These are phyloP conservation scores for Alliaria petiolata DNA, from an alignment of 345 rosid genomes.

Conservation along the genomic window DNA sequence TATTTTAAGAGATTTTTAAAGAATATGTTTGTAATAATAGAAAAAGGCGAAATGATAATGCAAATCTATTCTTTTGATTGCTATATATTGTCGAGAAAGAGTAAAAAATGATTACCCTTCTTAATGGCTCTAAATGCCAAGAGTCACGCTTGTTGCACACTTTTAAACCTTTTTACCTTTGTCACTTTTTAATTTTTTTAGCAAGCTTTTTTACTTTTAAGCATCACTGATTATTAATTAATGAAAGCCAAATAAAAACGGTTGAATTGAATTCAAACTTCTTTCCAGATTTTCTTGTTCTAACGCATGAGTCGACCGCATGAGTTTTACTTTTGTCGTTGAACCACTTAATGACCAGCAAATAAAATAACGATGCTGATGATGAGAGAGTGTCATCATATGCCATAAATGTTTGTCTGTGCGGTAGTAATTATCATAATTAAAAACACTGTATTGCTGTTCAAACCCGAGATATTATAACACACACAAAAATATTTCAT, in stretches of 20 bases:
- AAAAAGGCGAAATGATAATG: conserved; percentile 1
- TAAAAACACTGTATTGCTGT: background rate
- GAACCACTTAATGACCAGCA: conserved; percentile 26
- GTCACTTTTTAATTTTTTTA: background rate
- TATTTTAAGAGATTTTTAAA: background rate
- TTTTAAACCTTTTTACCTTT: conserved; percentile 11
- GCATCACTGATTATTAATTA: conserved; percentile 8
- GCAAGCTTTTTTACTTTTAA: background rate
- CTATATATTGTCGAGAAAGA: too few relatives aligned
- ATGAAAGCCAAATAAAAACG: conserved; percentile 25
- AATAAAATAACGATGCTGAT: background rate
- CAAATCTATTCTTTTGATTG: too few relatives aligned
- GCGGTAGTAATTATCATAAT: background rate
- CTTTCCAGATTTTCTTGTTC: conserved; percentile 20
- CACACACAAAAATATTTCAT: too few relatives aligned
- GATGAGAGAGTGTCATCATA: conserved; percentile 18
- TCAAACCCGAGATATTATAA: too few relatives aligned
- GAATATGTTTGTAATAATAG: background rate
- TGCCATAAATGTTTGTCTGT: conserved; percentile 15
- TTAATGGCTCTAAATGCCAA: conserved; percentile 21
- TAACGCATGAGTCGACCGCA: conserved; percentile 37
- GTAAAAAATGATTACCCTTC: conserved; percentile 17
- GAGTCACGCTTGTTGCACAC: conserved; percentile 36
- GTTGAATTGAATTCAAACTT: conserved; percentile 29
- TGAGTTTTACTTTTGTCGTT: conserved; percentile 35